Conservation (phyloP, 2,329 filamentous ascomycete species). For the Kalaharituber pfeilii region DNA sequence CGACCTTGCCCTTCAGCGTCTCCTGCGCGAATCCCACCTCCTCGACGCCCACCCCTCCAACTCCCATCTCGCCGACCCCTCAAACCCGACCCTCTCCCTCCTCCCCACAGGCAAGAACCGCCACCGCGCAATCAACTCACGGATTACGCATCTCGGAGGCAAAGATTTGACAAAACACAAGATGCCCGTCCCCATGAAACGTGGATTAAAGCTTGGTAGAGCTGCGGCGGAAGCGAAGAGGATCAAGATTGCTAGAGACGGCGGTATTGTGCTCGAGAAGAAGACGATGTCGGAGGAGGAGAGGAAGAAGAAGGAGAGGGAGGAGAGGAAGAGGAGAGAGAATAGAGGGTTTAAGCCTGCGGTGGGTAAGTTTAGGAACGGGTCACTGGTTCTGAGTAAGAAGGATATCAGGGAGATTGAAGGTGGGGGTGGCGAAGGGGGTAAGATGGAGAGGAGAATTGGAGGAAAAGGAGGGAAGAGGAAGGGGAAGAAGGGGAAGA, state of each 20-base stretch:
- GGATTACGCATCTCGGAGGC: slow-evolving; percentile 65
- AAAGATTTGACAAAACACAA: slow-evolving; percentile 53
- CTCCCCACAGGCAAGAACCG: slow-evolving; percentile 48
- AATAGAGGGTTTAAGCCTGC: slow-evolving; percentile 49
- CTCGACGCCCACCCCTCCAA: slow-evolving; percentile 37
- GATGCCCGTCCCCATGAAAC: slow-evolving; percentile 76
- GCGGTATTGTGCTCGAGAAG: slow-evolving; percentile 70
- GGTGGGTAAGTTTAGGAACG: slow-evolving; percentile 63
- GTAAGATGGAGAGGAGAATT: slow-evolving; percentile 21
- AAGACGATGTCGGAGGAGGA: slow-evolving; percentile 25
- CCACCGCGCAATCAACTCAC: slow-evolving; percentile 66
- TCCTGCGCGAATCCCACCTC: slow-evolving; percentile 82
- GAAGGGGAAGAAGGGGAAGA: not conserved
- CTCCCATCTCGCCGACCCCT: not conserved
- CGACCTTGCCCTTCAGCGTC: slow-evolving; percentile 76
- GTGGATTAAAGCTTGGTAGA: slow-evolving; percentile 61
- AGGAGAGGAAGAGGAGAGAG: slow-evolving; percentile 29
- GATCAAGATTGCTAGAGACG: slow-evolving; percentile 66
- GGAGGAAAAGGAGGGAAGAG: not conserved
- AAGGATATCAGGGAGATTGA: slow-evolving; percentile 58
- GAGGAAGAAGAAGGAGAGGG: slow-evolving; percentile 28
- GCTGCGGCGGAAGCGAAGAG: slow-evolving; percentile 49
- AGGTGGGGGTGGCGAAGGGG: slow-evolving; percentile 29
- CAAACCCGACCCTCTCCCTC: slow-evolving; percentile 29
- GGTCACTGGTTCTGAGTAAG: slow-evolving; percentile 61